Conservation (phyloP, 139 green algal genomes). For the Pleodorina starrii region DNA sequence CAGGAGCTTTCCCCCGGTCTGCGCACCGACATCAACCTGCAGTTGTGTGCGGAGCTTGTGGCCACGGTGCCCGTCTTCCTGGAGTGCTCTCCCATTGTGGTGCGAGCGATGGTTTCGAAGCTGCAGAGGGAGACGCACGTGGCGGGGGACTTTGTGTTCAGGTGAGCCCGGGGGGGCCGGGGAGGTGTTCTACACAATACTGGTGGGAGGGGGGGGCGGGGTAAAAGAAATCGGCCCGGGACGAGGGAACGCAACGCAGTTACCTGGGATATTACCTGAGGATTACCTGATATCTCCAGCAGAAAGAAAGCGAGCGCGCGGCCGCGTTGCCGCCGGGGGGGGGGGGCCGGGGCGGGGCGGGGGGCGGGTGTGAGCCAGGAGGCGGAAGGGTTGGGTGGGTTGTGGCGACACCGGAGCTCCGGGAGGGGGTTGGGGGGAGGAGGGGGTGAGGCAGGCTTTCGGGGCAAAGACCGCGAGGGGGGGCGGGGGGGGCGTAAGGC, state of each 20-base stretch:
- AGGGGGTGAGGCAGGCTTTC: too few relatives aligned
- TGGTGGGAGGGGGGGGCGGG: too few relatives aligned
- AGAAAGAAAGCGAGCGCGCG: too few relatives aligned
- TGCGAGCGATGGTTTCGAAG: slow-evolving; percentile 52
- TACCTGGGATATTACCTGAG: too few relatives aligned
- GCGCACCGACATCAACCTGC: slow-evolving; percentile 62
- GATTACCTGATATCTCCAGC: too few relatives aligned
- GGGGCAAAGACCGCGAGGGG: too few relatives aligned
- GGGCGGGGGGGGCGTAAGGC: too few relatives aligned
- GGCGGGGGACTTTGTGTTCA: slow-evolving; percentile 58
- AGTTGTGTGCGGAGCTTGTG: slow-evolving; percentile 61
- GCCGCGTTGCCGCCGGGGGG: too few relatives aligned
- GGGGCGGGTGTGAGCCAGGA: background rate
- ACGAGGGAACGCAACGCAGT: too few relatives aligned
- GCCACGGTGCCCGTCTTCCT: slow-evolving; percentile 63
- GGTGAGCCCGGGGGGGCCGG: background rate
- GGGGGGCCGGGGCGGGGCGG: background rate
- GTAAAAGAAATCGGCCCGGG: too few relatives aligned
- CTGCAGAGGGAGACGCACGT: slow-evolving; percentile 57
- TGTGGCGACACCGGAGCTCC: background rate
- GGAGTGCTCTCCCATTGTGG: slow-evolving; percentile 51
- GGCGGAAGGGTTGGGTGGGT: background rate
- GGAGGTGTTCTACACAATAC: too few relatives aligned
- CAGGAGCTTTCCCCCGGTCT: slow-evolving; percentile 60
- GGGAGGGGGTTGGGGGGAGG: background rate